Evolutionary conservation across 441 rosid species (phyloP), one percentile per base, ranked within the genome.

Genomic region (Theobroma grandiflorum): DNA sequence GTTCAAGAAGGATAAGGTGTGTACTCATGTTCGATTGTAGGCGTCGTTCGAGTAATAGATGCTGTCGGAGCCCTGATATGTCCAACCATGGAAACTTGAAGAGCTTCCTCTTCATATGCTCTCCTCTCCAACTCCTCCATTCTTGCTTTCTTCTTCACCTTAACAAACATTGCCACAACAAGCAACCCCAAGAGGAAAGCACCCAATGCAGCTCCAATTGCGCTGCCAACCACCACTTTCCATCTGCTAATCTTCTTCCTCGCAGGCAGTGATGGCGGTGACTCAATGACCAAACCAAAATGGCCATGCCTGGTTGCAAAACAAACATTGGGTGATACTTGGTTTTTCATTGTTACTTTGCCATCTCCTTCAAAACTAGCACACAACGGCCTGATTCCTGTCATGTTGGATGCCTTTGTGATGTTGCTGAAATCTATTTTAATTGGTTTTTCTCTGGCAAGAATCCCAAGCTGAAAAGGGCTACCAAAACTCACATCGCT

Each of bases 11-110:
- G 80, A 82, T 80, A 74, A 78, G 88, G 88, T 38, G 43, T 64
- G 58, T 89, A 90, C 82, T 89, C 87, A 75, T 88, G 90, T 82
- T 91, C 93, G 67, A 89, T 88, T n/a, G 74, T 78, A 37, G 97
- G 99, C 82, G 85, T 49, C 33, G 95, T 94, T 70, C 96, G 81
- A 62, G 94, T 92, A 26, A 79, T 91, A 12, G 91, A 33, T n/a
- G 99, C 97, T 0, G 86, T 89, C 50, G 95, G 95, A 78, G 93
- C 94, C 26, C 98, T 90, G 38, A 94, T 85, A 82, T 94, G 99
- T 40, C 95, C 97, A 57, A 94, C 98, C 99, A 94, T 94, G 70
- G 98, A 94, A 49, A 96, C 98, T 78, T 94, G 98, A 67, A 94
- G 82, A 49, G 98, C 98, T 83, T 96, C 98, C 83, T 93, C 98